Evolutionary conservation across 2,329 filamentous ascomycete genomes (phyloP).

Genomic region (Alternaria gansuensis): DNA sequence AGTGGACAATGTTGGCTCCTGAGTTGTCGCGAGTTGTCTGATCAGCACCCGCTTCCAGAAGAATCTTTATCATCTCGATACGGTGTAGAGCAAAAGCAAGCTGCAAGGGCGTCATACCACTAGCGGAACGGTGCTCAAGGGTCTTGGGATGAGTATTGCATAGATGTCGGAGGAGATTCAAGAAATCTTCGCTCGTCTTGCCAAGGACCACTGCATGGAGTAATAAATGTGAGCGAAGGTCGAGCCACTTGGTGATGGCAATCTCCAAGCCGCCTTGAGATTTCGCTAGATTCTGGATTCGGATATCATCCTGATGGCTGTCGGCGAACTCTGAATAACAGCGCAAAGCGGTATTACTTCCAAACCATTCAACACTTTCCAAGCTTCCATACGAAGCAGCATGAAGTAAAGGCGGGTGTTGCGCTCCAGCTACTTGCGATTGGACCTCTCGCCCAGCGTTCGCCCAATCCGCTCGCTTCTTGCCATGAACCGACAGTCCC

Average conservation of each 20-base stretch:
- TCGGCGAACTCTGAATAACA: constrained; percentile 75
- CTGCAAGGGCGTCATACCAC: constrained; percentile 72
- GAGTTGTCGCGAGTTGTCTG: constrained; percentile 68
- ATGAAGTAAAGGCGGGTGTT: constrained; percentile 66
- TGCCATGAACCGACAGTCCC: constrained; percentile 71
- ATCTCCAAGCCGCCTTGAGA: constrained; percentile 70
- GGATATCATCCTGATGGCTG: constrained; percentile 66
- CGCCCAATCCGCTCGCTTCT: constrained; percentile 77
- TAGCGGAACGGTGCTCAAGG: constrained; percentile 67
- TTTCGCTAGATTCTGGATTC: constrained; percentile 68
- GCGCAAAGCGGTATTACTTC: constrained; percentile 73
- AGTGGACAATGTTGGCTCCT: constrained; percentile 75
- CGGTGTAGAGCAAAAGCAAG: constrained; percentile 69
- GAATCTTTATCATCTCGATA: constrained; percentile 64
- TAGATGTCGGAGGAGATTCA: constrained; percentile 71
- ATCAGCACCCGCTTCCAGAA: constrained; percentile 75
- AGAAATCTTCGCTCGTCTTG: constrained; percentile 53
- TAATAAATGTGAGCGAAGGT: constrained; percentile 55
- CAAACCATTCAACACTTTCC: constrained; percentile 78
- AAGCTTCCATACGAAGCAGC: constrained; percentile 67
- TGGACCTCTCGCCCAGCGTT: constrained; percentile 25
- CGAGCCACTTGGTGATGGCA: constrained; percentile 69
- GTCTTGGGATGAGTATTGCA: constrained; percentile 68
- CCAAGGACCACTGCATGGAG: constrained; percentile 67
- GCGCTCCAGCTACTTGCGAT: constrained; percentile 11